These are phyloP conservation scores for Sonneratia alba DNA, from an alignment of 345 rosid genomes.

Conservation along the genomic window DNA sequence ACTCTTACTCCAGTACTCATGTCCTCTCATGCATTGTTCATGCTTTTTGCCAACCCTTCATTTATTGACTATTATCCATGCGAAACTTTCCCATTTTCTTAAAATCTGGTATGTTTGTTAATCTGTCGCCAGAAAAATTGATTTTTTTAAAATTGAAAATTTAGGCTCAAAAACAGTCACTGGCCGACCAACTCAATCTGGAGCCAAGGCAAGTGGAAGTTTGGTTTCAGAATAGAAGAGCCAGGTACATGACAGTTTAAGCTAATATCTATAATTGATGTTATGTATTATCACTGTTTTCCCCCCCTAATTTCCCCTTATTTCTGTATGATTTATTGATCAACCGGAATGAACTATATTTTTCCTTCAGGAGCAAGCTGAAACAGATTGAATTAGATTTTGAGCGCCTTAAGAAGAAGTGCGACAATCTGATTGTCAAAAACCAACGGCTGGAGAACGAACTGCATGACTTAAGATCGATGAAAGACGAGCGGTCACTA, in stretches of 20 bases:
- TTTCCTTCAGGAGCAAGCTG: constrained; percentile 33
- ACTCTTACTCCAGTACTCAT: constrained; percentile 29
- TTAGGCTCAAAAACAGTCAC: constrained; percentile 36
- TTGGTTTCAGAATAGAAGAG: constrained; percentile 63
- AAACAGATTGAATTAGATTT: constrained; percentile 41
- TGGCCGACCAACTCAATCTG: constrained; percentile 32
- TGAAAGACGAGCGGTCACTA: neutral
- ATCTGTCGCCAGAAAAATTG: neutral
- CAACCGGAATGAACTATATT: neutral
- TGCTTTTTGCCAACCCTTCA: neutral
- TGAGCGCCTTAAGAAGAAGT: constrained; percentile 31
- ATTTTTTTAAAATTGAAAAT: neutral
- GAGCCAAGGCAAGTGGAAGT: constrained; percentile 54
- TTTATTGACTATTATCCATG: neutral
- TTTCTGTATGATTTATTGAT: no score
- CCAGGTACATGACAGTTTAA: constrained; percentile 24
- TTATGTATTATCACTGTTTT: no score
- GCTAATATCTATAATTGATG: neutral
- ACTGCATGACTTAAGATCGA: constrained; percentile 25
- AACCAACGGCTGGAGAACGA: constrained; percentile 36
- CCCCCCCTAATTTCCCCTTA: no score
- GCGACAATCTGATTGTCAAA: constrained; percentile 29
- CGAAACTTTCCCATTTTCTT: neutral
- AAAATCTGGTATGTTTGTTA: neutral
- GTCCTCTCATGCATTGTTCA: neutral